A percentile compares a stretch with the other conserved stretches of the same genome.
Conservation (phyloP, 2,329 filamentous ascomycete genomes). For the Neonectria coccinea region DNA sequence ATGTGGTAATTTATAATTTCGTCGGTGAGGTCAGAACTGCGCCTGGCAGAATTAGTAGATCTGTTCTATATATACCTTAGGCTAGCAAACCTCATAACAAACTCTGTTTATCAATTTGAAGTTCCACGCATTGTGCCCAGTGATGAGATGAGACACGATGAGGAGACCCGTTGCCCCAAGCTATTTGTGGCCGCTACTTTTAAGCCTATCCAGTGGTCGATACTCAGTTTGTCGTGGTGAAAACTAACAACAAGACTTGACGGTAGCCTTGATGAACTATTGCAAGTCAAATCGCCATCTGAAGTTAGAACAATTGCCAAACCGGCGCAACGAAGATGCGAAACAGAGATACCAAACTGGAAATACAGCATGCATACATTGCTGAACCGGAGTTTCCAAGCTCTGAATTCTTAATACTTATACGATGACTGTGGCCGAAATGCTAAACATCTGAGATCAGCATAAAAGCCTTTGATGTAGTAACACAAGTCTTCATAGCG, state of each 20-base stretch:
- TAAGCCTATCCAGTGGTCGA: too few species aligned
- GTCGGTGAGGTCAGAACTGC: neutral
- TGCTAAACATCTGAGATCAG: neutral
- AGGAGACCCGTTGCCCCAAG: neutral
- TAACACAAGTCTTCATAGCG: neutral
- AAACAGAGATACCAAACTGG: neutral
- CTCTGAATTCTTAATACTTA: neutral
- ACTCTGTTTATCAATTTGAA: slow-evolving; percentile 9
- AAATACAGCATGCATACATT: neutral
- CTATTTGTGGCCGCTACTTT: too few species aligned
- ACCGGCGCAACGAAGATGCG: neutral
- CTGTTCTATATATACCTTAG: slow-evolving; percentile 15
- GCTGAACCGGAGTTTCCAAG: neutral
- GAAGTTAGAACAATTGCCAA: neutral
- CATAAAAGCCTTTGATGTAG: neutral
- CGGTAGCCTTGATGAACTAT: too few species aligned
- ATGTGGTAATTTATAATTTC: slow-evolving; percentile 49
- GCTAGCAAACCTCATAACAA: slow-evolving; percentile 14
- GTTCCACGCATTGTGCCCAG: neutral
- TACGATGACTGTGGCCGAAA: neutral
- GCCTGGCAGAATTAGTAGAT: slow-evolving; percentile 7
- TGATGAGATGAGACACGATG: neutral
- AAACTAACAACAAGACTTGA: too few species aligned
- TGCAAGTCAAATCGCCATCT: neutral
- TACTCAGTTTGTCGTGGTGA: neutral